These are phyloP conservation scores for Fusarium dlaminii DNA, from an alignment of 2,329 filamentous ascomycete genomes.

Conservation along the genomic window DNA sequence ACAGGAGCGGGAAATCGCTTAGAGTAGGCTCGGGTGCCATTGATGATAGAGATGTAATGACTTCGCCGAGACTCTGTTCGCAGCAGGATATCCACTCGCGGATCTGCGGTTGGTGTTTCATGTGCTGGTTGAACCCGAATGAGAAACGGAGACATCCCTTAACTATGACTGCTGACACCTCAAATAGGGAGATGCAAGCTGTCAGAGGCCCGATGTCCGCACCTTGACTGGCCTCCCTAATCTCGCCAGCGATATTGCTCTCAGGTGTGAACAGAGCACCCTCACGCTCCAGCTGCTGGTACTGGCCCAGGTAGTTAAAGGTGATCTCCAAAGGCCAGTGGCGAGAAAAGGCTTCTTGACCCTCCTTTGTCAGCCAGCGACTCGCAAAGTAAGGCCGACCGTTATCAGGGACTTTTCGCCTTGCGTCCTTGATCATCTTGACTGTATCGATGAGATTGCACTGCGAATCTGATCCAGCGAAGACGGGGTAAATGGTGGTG, in stretches of 20 bases:
- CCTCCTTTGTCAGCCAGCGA: conserved; percentile 24
- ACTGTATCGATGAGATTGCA: conserved; percentile 16
- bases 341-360: conserved; percentile 2
- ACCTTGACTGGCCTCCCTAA: conserved; percentile 18
- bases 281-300: conserved; percentile 44
- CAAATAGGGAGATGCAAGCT: conserved; percentile 56
- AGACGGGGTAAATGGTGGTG: conserved; percentile 48
- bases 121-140: conserved; percentile 54
- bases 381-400: conserved; percentile 35
- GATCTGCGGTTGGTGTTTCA: conserved; percentile 53
- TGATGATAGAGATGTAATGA: background rate
- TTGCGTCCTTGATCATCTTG: conserved; percentile 33
- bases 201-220: conserved; percentile 22
- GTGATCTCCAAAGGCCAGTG: conserved; percentile 42
- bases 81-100: conserved; percentile 26
- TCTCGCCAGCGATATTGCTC: conserved; percentile 25
- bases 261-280: conserved; percentile 38
- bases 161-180: conserved; percentile 56
- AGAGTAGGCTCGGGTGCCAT: conserved; percentile 22
- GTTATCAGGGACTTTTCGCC: conserved; percentile 17
- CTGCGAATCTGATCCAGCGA: conserved; percentile 1
- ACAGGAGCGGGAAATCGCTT: conserved; percentile 31
- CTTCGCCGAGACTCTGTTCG: background rate
- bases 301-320: conserved; percentile 43
- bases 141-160: conserved; percentile 55